A percentile compares a stretch with the other conserved stretches of the same genome.
These are phyloP conservation scores for Hypomyces rosellus DNA, from an alignment of 2,329 filamentous ascomycete species.

Conservation along the genomic window DNA sequence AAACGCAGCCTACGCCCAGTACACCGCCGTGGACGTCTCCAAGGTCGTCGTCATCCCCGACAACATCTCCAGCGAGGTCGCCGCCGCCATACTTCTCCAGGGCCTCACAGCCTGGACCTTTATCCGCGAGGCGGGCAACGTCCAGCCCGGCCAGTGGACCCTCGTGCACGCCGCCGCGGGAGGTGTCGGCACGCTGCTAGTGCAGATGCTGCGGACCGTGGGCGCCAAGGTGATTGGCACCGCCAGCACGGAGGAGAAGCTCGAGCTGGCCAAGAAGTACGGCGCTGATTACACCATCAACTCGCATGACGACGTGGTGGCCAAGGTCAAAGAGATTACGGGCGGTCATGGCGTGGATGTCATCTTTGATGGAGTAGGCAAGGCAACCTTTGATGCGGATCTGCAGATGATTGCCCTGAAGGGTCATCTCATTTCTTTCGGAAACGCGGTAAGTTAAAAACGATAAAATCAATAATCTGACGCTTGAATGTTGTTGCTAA, in stretches of 20 bases:
- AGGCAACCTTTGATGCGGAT: conserved; percentile 74
- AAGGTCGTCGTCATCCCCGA: conserved; percentile 59
- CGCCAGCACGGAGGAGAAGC: conserved; percentile 67
- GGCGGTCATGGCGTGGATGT: conserved; percentile 65
- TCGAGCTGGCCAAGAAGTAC: conserved; percentile 58
- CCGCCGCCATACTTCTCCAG: conserved; percentile 67
- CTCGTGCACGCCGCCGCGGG: conserved; percentile 83
- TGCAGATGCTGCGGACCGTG: conserved; percentile 64
- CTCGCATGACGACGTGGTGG: conserved; percentile 55
- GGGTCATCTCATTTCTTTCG: conserved; percentile 71
- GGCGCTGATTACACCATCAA: conserved; percentile 69
- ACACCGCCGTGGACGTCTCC: conserved; percentile 45
- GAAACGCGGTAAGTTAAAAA: conserved; percentile 58
- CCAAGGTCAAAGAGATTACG: conserved; percentile 62
- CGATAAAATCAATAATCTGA: background rate
- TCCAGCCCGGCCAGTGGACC: conserved; percentile 71
- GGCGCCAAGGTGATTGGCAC: conserved; percentile 78
- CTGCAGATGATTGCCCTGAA: conserved; percentile 69
- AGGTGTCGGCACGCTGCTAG: conserved; percentile 69
- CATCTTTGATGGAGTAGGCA: conserved; percentile 82
- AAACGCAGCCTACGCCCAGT: conserved; percentile 45
- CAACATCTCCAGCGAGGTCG: conserved; percentile 52
- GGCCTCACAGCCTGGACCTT: conserved; percentile 78
- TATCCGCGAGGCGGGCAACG: conserved; percentile 68
- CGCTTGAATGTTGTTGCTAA: background rate